Percentiles rank a stretch among this genome's conserved stretches.
These are phyloP conservation scores for Pseudozyma flocculosa DNA, from an alignment of 1,284 basidiomycete species.

Conservation along the genomic window DNA sequence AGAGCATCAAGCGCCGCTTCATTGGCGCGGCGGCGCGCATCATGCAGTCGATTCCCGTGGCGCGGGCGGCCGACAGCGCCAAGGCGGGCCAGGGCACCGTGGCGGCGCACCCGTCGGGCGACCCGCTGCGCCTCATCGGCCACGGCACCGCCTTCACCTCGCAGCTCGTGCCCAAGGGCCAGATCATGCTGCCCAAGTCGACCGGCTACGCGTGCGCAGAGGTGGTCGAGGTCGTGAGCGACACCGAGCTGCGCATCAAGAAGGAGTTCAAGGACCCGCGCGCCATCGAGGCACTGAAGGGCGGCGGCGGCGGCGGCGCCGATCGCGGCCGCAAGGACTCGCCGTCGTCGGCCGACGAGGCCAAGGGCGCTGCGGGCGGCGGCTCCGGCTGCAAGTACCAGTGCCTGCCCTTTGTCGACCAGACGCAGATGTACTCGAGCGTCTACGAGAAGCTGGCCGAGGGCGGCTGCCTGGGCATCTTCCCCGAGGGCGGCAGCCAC, in stretches of 20 bases:
- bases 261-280: slow-evolving; percentile 69
- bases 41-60: slow-evolving; percentile 78
- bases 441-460: slow-evolving; percentile 86
- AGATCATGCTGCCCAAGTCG: slow-evolving; percentile 83
- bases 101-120: slow-evolving; percentile 65
- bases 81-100: slow-evolving; percentile 76
- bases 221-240: slow-evolving; percentile 83
- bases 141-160: slow-evolving; percentile 75
- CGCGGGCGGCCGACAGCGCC: slow-evolving; percentile 85
- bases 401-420: slow-evolving; percentile 67
- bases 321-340: slow-evolving; percentile 14
- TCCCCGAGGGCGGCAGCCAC: slow-evolving; percentile 56
- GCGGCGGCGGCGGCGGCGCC: slow-evolving; percentile 17
- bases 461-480: slow-evolving; percentile 70
- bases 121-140: slow-evolving; percentile 71
- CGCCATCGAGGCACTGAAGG: slow-evolving; percentile 52
- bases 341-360: too few relatives aligned
- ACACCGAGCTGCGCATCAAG: slow-evolving; percentile 77
- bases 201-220: slow-evolving; percentile 78
- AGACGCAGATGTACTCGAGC: slow-evolving; percentile 89
- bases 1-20: slow-evolving; percentile 77
- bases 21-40: slow-evolving; percentile 81
- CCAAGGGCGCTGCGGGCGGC: too few relatives aligned
- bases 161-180: slow-evolving; percentile 76
- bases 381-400: slow-evolving; percentile 45